A percentile compares a stretch with the other conserved stretches of the same genome.
phyloP scores from a whole-genome alignment of 306 rosid genomes.

The Ceratonia siliqua region DNA sequence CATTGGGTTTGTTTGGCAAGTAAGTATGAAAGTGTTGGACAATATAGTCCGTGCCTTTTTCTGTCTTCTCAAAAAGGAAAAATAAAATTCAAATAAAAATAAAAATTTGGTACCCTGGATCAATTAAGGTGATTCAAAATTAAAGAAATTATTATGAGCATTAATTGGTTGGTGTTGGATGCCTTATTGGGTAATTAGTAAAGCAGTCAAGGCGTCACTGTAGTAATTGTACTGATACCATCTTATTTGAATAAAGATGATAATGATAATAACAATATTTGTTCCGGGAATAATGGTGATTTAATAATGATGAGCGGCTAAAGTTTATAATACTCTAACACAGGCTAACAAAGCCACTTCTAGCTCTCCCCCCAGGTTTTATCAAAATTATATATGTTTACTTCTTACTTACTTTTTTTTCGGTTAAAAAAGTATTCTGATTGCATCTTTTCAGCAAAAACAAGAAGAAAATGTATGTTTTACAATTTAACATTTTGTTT shows the following conservation, averaged over 20 bases:
- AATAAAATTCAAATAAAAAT: neutral
- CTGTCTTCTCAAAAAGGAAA: neutral
- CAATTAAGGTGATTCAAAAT: conserved; percentile 28
- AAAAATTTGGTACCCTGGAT: neutral
- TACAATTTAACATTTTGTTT: no score
- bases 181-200: conserved; percentile 1
- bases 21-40: neutral
- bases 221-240: neutral
- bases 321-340: conserved; percentile 23
- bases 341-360: conserved; percentile 14
- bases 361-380: neutral
- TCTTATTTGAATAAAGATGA: neutral
- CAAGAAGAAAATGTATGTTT: neutral
- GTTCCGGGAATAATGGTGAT: conserved; percentile 34
- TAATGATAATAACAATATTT: conserved; percentile 16
- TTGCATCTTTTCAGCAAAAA: no score
- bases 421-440: neutral
- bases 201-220: neutral
- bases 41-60: neutral
- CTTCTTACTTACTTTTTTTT: neutral
- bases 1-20: neutral
- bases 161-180: neutral
- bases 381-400: neutral
- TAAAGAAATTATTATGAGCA: neutral
- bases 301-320: conserved; percentile 16